Conservation (phyloP, 805 yeast genomes). For the Metschnikowia chrysomelidarum region DNA sequence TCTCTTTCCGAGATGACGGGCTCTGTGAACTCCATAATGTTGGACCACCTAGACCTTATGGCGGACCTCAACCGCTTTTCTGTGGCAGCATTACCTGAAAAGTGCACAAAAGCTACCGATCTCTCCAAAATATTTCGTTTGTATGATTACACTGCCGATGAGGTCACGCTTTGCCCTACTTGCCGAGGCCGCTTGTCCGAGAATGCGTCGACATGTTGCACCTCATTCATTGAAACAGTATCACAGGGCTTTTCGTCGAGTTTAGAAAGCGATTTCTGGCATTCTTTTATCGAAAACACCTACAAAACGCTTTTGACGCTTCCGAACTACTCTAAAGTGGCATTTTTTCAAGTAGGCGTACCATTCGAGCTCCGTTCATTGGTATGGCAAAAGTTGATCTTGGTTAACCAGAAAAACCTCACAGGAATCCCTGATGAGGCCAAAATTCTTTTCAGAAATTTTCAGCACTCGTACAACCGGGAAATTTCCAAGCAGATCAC, state of each 20-base stretch:
- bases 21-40: conserved; percentile 17
- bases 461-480: conserved; percentile 42
- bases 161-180: conserved; percentile 13
- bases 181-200: conserved; percentile 10
- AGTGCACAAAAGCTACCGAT: conserved; percentile 1
- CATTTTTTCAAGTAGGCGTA: conserved; percentile 43
- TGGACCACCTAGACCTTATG: conserved; percentile 17
- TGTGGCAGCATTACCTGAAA: conserved; percentile 5
- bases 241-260: conserved; percentile 11
- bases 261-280: conserved; percentile 42
- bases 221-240: conserved; percentile 5
- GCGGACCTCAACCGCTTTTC: conserved; percentile 19
- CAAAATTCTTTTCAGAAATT: conserved; percentile 33
- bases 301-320: conserved; percentile 44
- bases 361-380: conserved; percentile 43
- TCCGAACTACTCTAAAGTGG: conserved; percentile 47
- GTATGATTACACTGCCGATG: conserved; percentile 15
- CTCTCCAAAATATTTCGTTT: conserved; percentile 9
- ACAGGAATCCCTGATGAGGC: conserved; percentile 35
- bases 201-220: conserved; percentile 11
- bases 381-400: conserved; percentile 44
- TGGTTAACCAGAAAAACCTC: conserved; percentile 27
- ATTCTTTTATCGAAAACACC: conserved; percentile 43
- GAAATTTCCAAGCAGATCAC: conserved; percentile 45
- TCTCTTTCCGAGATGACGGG: conserved; percentile 15